A percentile compares a stretch with the other conserved stretches of the same genome.
phyloP scores from a whole-genome alignment of 371 early-diverging fungal genomes.

The Chytridium lagenaria region DNA sequence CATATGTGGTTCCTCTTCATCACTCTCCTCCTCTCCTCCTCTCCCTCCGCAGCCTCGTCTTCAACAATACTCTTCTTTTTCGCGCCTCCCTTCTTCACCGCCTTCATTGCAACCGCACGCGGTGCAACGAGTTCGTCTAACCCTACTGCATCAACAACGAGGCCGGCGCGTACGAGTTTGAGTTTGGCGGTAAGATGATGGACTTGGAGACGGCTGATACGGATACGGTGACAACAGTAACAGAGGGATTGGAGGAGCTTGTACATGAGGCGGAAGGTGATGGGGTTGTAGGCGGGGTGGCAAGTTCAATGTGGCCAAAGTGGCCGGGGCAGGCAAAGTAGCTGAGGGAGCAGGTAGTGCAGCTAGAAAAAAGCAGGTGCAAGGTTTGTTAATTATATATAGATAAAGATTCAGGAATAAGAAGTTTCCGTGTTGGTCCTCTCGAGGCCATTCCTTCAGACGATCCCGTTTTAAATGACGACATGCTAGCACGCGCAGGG shows the following conservation, averaged over 20 bases:
- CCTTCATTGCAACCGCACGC: slow-evolving; percentile 13
- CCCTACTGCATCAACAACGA: slow-evolving; percentile 81
- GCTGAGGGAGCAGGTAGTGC: slow-evolving; percentile 87
- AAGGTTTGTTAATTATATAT: slow-evolving; percentile 16
- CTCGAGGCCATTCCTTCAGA: no score
- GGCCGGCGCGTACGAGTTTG: slow-evolving; percentile 54
- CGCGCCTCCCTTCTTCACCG: background rate
- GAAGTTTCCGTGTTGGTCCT: no score
- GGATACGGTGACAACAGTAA: slow-evolving; percentile 89
- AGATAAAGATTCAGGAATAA: no score
- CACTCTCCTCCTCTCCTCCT: slow-evolving; percentile 40
- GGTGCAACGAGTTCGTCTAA: slow-evolving; percentile 68
- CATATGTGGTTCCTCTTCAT: slow-evolving; percentile 31
- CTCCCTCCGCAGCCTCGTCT: slow-evolving; percentile 51
- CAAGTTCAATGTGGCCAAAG: slow-evolving; percentile 99
- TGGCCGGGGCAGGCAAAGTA: slow-evolving; percentile 95
- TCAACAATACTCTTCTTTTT: slow-evolving; percentile 42
- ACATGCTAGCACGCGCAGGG: no score
- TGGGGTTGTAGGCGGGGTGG: slow-evolving; percentile 94
- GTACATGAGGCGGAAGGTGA: slow-evolving; percentile 89
- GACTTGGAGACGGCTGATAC: slow-evolving; percentile 65
- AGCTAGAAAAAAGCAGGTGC: slow-evolving; percentile 64
- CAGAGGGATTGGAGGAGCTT: slow-evolving; percentile 88
- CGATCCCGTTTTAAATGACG: no score
- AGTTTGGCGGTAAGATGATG: slow-evolving; percentile 50